phyloP scores from a whole-genome alignment of 805 yeast species.

The Myxozyma udenii region DNA sequence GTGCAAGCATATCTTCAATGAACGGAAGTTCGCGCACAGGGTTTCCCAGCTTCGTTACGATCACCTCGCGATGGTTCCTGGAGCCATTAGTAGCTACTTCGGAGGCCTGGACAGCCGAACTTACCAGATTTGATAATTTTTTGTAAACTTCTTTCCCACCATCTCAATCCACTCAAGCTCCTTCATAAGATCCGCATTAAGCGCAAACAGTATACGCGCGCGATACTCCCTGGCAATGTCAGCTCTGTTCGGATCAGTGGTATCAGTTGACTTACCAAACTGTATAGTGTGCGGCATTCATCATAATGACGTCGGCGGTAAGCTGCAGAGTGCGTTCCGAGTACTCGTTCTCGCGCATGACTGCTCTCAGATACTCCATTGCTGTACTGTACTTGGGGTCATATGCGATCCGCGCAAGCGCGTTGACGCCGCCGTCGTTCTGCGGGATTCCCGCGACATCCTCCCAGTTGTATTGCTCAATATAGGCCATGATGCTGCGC shows the following conservation, averaged over 20 bases:
- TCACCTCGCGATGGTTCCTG: conserved; percentile 69
- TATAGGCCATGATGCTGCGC: conserved; percentile 3
- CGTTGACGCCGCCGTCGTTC: conserved; percentile 33
- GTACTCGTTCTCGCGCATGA: conserved; percentile 58
- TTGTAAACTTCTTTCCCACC: conserved; percentile 70
- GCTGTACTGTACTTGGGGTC: conserved; percentile 63
- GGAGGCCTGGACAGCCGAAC: not conserved
- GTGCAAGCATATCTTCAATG: conserved; percentile 62
- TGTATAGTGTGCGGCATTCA: conserved; percentile 87
- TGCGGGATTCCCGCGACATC: conserved; percentile 36
- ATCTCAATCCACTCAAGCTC: conserved; percentile 81
- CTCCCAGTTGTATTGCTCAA: conserved; percentile 30
- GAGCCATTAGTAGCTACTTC: not conserved
- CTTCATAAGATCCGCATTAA: conserved; percentile 41
- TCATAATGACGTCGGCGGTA: conserved; percentile 59
- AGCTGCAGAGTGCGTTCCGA: conserved; percentile 68
- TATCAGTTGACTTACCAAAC: conserved; percentile 55
- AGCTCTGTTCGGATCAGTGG: not conserved
- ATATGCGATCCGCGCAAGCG: conserved; percentile 50
- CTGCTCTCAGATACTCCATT: conserved; percentile 59
- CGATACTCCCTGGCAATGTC: conserved; percentile 35
- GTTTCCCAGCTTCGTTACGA: conserved; percentile 18
- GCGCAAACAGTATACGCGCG: conserved; percentile 33
- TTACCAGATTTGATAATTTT: conserved; percentile 88
- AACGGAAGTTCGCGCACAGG: conserved; percentile 62